These are phyloP conservation scores for Aspergillus nanangensis DNA, from an alignment of 495 filamentous ascomycete genomes.

Conservation along the genomic window DNA sequence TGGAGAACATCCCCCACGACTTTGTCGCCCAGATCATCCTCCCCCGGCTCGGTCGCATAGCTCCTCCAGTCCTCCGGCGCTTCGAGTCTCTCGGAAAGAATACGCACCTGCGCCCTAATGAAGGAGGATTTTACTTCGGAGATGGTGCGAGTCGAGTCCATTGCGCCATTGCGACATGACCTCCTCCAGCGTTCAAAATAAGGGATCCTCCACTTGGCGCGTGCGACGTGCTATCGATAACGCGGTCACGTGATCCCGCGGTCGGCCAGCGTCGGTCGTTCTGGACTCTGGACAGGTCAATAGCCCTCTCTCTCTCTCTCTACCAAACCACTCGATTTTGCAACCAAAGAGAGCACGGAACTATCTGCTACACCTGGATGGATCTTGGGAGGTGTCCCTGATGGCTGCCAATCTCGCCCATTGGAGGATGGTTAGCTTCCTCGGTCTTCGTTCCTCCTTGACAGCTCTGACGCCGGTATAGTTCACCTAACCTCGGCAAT, in stretches of 20 bases:
- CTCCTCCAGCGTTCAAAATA: slow-evolving; percentile 4
- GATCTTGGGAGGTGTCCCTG: too few species aligned
- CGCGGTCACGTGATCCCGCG: slow-evolving; percentile 7
- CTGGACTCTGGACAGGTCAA: neutral
- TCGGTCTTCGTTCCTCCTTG: too few species aligned
- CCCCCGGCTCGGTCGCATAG: slow-evolving; percentile 35
- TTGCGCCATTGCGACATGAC: slow-evolving; percentile 24
- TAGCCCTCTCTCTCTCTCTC: neutral
- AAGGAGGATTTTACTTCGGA: slow-evolving; percentile 61
- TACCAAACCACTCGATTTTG: too few species aligned
- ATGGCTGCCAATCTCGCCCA: too few species aligned
- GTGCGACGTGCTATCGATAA: slow-evolving; percentile 19
- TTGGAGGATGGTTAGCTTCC: too few species aligned
- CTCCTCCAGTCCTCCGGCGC: slow-evolving; percentile 56
- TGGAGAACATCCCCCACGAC: slow-evolving; percentile 52
- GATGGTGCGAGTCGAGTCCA: slow-evolving; percentile 48
- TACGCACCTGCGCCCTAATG: slow-evolving; percentile 56
- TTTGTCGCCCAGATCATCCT: slow-evolving; percentile 47
- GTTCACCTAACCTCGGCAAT: slow-evolving; percentile 17
- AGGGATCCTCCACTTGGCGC: slow-evolving; percentile 2
- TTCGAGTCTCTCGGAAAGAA: slow-evolving; percentile 51
- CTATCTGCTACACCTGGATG: too few species aligned
- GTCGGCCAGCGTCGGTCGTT: slow-evolving; percentile 35
- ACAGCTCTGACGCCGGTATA: neutral
- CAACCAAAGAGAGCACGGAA: too few species aligned